phyloP scores from a whole-genome alignment of 2,329 filamentous ascomycete genomes.

The Phoma sp. region DNA sequence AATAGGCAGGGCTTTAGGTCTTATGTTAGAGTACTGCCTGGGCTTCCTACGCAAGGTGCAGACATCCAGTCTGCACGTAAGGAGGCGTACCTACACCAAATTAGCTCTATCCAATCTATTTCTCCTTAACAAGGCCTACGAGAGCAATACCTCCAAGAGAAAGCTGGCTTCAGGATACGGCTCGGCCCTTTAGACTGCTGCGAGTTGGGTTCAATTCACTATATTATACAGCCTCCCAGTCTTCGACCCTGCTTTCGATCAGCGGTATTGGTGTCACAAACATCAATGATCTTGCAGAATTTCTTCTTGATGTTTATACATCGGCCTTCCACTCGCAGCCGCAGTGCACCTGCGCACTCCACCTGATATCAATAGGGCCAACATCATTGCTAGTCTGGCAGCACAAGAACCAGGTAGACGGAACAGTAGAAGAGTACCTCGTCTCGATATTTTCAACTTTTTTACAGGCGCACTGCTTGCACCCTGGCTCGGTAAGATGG shows the following conservation, averaged over 20 bases:
- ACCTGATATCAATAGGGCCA: neutral
- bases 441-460: neutral
- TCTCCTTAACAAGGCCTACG: too few species aligned
- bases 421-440: neutral
- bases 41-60: too few species aligned
- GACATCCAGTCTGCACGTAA: too few species aligned
- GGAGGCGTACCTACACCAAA: too few species aligned
- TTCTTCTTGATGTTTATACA: neutral
- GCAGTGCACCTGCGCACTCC: neutral
- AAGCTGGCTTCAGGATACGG: too few species aligned
- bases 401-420: neutral
- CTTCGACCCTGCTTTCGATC: neutral
- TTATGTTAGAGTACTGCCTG: too few species aligned
- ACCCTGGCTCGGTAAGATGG: neutral
- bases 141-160: too few species aligned
- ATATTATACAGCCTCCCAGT: neutral
- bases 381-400: neutral
- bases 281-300: neutral
- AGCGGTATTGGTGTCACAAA: neutral
- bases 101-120: too few species aligned
- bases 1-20: too few species aligned
- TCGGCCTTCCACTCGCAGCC: neutral
- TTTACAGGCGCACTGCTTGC: neutral
- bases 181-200: too few species aligned
- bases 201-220: neutral